A percentile compares a stretch with the other conserved stretches of the same genome.
These are phyloP conservation scores for Phellinidium pouzarii DNA, from an alignment of 1,284 basidiomycete species.

Conservation along the genomic window DNA sequence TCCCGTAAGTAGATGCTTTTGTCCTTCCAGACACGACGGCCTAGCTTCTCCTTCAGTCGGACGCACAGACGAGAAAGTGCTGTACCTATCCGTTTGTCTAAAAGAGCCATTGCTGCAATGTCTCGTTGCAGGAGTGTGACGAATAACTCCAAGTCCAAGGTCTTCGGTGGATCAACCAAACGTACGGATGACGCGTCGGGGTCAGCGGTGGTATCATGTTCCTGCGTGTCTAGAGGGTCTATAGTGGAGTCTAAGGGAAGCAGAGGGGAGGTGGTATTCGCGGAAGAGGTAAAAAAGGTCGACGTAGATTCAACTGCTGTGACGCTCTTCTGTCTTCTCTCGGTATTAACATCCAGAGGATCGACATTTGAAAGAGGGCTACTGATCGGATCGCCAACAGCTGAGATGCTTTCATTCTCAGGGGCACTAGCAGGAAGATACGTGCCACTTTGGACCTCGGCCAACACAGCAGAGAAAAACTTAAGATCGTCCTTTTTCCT, in stretches of 20 bases:
- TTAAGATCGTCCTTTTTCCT: constrained; percentile 41
- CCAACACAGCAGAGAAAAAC: constrained; percentile 33
- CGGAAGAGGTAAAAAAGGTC: not conserved
- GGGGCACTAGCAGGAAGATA: not conserved
- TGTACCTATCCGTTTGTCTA: constrained; percentile 36
- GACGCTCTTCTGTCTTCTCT: not conserved
- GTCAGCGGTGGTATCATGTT: not conserved
- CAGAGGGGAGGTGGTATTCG: not conserved
- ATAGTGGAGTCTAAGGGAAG: not conserved
- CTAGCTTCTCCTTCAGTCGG: constrained; percentile 60
- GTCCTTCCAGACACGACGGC: constrained; percentile 58
- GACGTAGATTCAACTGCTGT: not conserved
- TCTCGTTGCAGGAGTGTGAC: constrained; percentile 48
- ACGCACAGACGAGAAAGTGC: constrained; percentile 45
- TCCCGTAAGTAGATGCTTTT: constrained; percentile 48
- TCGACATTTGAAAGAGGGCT: not conserved
- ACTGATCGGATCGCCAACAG: not conserved
- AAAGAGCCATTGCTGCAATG: constrained; percentile 38
- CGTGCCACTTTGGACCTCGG: constrained; percentile 1
- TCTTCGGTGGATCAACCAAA: not conserved
- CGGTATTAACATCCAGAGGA: too few relatives aligned
- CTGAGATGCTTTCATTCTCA: not conserved
- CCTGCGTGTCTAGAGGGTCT: not conserved
- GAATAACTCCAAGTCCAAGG: constrained; percentile 50
- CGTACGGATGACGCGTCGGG: not conserved